Evolutionary conservation across 1,284 basidiomycete genomes (phyloP).

Genomic region (Athelia psychrophila): DNA sequence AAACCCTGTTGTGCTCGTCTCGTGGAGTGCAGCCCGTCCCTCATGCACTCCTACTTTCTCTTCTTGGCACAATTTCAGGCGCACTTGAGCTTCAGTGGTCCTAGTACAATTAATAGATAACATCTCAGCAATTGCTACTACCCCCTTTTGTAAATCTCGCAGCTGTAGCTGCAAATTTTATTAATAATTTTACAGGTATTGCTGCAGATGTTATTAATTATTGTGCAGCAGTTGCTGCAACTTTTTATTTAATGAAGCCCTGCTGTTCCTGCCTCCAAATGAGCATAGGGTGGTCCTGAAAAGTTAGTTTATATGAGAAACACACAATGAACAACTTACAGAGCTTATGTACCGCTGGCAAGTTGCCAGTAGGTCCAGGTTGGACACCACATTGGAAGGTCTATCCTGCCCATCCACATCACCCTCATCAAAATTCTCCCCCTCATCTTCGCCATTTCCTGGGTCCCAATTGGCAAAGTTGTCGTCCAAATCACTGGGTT

Average conservation of each 20-base stretch:
- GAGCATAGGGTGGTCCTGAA: background rate
- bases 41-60: constrained; percentile 3
- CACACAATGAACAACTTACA: background rate
- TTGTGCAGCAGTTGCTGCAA: background rate
- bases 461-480: background rate
- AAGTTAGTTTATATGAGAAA: background rate
- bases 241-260: background rate
- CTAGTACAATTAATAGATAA: no score
- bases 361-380: background rate
- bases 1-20: constrained; percentile 6
- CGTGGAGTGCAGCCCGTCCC: background rate
- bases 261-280: background rate
- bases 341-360: background rate
- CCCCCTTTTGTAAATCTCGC: background rate
- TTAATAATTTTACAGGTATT: no score
- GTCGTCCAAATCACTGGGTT: background rate
- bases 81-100: constrained; percentile 9
- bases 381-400: background rate
- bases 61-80: constrained; percentile 9
- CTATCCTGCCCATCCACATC: background rate
- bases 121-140: background rate
- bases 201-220: no score
- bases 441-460: background rate
- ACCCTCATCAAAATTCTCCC: background rate
- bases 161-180: no score